These are phyloP conservation scores for Arachis hypogaea DNA, from an alignment of 306 rosid genomes.

Conservation along the genomic window DNA sequence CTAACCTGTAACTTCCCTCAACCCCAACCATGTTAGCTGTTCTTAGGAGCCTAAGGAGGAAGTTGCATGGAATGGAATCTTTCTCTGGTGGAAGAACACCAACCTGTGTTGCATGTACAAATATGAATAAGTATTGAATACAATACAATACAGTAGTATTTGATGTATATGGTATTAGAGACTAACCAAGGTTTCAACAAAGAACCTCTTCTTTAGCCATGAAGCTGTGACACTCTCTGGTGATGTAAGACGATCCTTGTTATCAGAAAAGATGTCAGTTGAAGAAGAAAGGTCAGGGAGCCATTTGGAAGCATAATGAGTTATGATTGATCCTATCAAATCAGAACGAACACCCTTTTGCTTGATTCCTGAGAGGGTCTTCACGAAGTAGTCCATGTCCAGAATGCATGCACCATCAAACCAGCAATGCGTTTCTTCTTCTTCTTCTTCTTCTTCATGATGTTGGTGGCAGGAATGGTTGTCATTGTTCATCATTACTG, in stretches of 20 bases:
- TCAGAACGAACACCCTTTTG: constrained; percentile 83
- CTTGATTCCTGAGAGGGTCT: constrained; percentile 78
- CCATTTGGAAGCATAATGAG: constrained; percentile 95
- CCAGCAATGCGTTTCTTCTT: constrained; percentile 42
- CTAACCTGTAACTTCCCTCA: constrained; percentile 56
- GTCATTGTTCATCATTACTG: constrained; percentile 30
- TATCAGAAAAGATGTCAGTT: not conserved
- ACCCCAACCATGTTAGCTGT: constrained; percentile 85
- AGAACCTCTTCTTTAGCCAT: constrained; percentile 89
- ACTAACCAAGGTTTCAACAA: constrained; percentile 70
- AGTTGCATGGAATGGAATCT: constrained; percentile 85
- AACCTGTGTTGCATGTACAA: not conserved
- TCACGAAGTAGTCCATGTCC: constrained; percentile 95
- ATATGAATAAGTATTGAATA: too few species aligned
- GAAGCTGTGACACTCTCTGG: constrained; percentile 65
- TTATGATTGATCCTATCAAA: constrained; percentile 76
- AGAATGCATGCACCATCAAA: constrained; percentile 82
- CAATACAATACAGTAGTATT: too few species aligned
- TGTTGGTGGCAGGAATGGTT: constrained; percentile 30
- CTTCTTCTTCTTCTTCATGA: not conserved
- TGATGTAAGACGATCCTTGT: constrained; percentile 41
- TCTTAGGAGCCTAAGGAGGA: constrained; percentile 79
- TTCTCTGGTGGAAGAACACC: constrained; percentile 86
- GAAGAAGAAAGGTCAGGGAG: constrained; percentile 70
- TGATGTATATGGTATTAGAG: too few species aligned